phyloP scores from a whole-genome alignment of 768 basidiomycete species.

The Kwoniella heveanensis region DNA sequence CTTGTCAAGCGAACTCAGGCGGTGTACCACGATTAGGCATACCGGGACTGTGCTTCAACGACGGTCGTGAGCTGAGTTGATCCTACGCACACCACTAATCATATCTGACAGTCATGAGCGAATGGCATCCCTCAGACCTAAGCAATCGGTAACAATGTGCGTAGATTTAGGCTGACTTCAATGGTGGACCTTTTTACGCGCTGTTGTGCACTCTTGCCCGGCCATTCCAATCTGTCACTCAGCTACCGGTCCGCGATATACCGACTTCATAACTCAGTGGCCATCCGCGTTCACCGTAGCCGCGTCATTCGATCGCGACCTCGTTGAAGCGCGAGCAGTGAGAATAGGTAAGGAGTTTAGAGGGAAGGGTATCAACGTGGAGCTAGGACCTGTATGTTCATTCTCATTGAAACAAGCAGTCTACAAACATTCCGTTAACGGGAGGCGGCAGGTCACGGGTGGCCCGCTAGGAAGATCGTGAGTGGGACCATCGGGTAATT shows the following conservation, averaged over 20 bases:
- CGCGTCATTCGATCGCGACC: slow-evolving; percentile 65
- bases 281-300: slow-evolving; percentile 50
- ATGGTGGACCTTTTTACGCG: too few relatives aligned
- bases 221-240: too few relatives aligned
- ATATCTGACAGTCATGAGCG: too few relatives aligned
- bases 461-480: slow-evolving; percentile 52
- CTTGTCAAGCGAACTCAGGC: slow-evolving; percentile 50
- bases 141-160: too few relatives aligned
- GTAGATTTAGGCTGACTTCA: too few relatives aligned
- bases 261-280: slow-evolving; percentile 53
- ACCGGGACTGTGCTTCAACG: slow-evolving; percentile 47
- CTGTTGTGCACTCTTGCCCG: too few relatives aligned
- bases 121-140: too few relatives aligned
- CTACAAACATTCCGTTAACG: too few relatives aligned
- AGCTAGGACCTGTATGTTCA: slow-evolving; percentile 58
- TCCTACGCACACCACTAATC: too few relatives aligned
- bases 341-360: slow-evolving; percentile 81
- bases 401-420: not conserved
- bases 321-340: slow-evolving; percentile 75
- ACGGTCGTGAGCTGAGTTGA: slow-evolving; percentile 50
- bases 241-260: slow-evolving; percentile 51
- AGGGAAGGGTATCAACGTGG: slow-evolving; percentile 79
- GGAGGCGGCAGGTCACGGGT: slow-evolving; percentile 42
- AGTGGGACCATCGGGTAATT: too few relatives aligned
- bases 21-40: slow-evolving; percentile 49